Conservation (phyloP, 2,329 filamentous ascomycete species). For the Aspergillus pseudoterreus region DNA sequence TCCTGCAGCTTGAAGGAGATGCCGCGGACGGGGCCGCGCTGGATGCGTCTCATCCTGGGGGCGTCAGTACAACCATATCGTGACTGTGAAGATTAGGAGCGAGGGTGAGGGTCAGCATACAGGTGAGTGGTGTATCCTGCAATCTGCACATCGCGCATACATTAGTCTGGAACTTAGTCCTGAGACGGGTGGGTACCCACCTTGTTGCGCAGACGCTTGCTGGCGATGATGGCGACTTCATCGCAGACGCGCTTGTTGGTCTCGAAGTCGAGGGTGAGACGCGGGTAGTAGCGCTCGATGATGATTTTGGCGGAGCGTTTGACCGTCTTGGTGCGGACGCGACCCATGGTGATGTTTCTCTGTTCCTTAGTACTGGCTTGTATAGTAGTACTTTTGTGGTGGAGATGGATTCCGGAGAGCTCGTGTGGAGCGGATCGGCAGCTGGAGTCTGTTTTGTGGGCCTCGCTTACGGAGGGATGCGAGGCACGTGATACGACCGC, state of each 20-base stretch:
- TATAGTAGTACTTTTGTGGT: not conserved
- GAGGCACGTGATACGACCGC: not conserved
- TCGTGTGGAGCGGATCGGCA: not conserved
- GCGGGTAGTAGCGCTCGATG: slow-evolving; percentile 98
- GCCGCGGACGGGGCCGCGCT: slow-evolving; percentile 97
- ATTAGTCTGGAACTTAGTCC: not conserved
- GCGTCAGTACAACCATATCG: not conserved
- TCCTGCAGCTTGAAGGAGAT: slow-evolving; percentile 99
- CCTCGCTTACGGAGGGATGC: not conserved
- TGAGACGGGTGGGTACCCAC: slow-evolving; percentile 46
- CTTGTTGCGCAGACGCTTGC: slow-evolving; percentile 99
- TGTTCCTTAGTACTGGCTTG: not conserved
- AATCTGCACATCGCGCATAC: slow-evolving; percentile 56
- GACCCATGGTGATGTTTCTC: slow-evolving; percentile 45
- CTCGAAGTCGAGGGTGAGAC: slow-evolving; percentile 99
- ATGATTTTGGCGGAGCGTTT: slow-evolving; percentile 97
- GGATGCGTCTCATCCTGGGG: slow-evolving; percentile 90
- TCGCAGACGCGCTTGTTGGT: slow-evolving; percentile 99
- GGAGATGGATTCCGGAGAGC: not conserved
- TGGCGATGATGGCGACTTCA: slow-evolving; percentile 99
- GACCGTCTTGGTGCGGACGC: slow-evolving; percentile 58
- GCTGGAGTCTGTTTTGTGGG: not conserved
- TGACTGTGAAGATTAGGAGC: too few relatives aligned
- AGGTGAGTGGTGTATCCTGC: slow-evolving; percentile 97
- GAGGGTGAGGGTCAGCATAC: not conserved